Evolutionary conservation across 139 green algal genomes (phyloP).

Genomic region (Tetraselmis striata): DNA sequence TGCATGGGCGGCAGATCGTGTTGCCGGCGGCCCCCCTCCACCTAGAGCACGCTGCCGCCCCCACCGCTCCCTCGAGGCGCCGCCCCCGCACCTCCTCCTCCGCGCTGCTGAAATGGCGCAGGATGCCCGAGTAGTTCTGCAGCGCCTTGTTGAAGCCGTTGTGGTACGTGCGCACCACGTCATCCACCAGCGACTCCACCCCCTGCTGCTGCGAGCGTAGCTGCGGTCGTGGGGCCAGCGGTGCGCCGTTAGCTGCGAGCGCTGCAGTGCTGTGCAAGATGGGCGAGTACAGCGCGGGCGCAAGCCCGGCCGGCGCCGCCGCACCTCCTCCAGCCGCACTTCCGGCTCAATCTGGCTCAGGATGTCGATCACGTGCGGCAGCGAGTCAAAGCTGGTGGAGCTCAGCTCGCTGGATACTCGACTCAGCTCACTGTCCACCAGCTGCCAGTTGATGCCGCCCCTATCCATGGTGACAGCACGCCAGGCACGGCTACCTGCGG

Average conservation of each 20-base stretch:
- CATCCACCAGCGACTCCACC: slow-evolving; percentile 54
- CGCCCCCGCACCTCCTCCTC: slow-evolving; percentile 57
- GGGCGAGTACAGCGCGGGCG: background rate
- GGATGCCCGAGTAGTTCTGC: slow-evolving; percentile 80
- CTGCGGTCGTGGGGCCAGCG: slow-evolving; percentile 22
- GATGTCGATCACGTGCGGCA: slow-evolving; percentile 71
- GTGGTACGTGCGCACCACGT: slow-evolving; percentile 63
- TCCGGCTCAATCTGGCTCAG: slow-evolving; percentile 53
- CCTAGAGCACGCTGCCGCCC: too few relatives aligned
- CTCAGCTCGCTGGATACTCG: slow-evolving; percentile 38
- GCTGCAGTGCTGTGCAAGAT: background rate
- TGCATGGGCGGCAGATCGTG: too few relatives aligned
- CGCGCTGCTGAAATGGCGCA: slow-evolving; percentile 65
- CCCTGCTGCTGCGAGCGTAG: slow-evolving; percentile 41
- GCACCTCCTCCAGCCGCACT: slow-evolving; percentile 44
- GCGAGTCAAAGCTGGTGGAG: slow-evolving; percentile 59
- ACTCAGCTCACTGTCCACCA: slow-evolving; percentile 48
- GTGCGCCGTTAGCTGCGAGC: background rate
- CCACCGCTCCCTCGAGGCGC: too few relatives aligned
- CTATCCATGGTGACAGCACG: too few relatives aligned
- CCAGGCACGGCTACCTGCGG: too few relatives aligned
- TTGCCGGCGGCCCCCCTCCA: too few relatives aligned
- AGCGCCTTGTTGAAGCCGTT: slow-evolving; percentile 77
- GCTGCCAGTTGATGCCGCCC: slow-evolving; percentile 44
- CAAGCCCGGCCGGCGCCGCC: background rate